Evolutionary conservation across 768 basidiomycete species (phyloP).

Genomic region (Rhizopogon roseolus): DNA sequence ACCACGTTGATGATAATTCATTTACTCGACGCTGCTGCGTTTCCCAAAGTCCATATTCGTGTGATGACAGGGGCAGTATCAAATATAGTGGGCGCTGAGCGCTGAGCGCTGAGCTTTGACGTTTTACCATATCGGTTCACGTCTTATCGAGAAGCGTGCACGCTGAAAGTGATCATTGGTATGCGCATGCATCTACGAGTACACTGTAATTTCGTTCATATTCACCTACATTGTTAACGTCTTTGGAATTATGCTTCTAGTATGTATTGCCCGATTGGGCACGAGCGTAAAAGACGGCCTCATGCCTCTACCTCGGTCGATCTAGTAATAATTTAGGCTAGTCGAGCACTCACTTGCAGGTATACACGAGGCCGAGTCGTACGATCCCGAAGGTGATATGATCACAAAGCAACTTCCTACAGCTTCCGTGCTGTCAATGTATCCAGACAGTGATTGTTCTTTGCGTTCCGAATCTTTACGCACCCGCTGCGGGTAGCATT

Average conservation of each 20-base stretch:
- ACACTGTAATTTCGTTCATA: too few relatives aligned
- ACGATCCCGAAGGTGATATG: neutral
- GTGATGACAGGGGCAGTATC: neutral
- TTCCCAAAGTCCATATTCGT: too few relatives aligned
- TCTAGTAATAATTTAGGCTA: neutral
- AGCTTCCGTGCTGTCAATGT: too few relatives aligned
- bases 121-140: too few relatives aligned
- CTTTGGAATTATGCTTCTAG: neutral
- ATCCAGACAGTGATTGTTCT: neutral
- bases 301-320: neutral
- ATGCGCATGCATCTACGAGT: too few relatives aligned
- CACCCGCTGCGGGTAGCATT: too few relatives aligned
- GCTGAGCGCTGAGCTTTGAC: too few relatives aligned
- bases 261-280: too few relatives aligned
- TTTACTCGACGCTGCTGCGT: too few relatives aligned
- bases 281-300: neutral
- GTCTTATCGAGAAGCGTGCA: neutral
- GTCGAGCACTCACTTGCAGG: neutral
- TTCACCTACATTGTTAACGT: neutral
- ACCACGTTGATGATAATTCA: too few relatives aligned
- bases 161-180: too few relatives aligned
- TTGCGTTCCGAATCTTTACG: neutral
- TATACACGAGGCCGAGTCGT: neutral
- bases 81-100: neutral
- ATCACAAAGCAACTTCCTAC: neutral